Conservation (phyloP, 306 rosid genomes). For the Astragalus membranaceus region DNA sequence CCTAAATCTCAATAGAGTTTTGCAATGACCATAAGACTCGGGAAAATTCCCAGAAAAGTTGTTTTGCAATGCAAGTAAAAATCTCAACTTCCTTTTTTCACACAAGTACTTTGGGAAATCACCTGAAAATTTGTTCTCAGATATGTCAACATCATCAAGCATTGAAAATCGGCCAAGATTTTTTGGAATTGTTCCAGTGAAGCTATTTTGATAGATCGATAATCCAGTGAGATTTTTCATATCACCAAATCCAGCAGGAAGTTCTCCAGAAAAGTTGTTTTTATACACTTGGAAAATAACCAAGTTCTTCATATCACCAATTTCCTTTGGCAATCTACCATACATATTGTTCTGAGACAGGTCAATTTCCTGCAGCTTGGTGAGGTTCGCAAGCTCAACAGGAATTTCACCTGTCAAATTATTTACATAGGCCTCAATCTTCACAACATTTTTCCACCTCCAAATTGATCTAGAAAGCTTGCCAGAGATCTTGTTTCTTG, state of each 20-base stretch:
- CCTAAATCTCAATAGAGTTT: slow-evolving; percentile 68
- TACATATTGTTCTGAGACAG: slow-evolving; percentile 52
- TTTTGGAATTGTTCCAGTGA: slow-evolving; percentile 61
- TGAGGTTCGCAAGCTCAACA: slow-evolving; percentile 52
- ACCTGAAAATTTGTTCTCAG: slow-evolving; percentile 89
- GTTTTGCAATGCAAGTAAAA: slow-evolving; percentile 84
- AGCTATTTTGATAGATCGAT: slow-evolving; percentile 65
- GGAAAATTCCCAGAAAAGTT: slow-evolving; percentile 75
- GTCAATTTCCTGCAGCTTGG: slow-evolving; percentile 72
- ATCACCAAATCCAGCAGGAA: slow-evolving; percentile 80
- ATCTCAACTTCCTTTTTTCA: slow-evolving; percentile 43
- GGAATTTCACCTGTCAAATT: slow-evolving; percentile 75
- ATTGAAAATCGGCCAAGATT: slow-evolving; percentile 66
- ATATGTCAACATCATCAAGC: slow-evolving; percentile 76
- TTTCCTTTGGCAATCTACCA: slow-evolving; percentile 60
- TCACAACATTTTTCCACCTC: slow-evolving; percentile 47
- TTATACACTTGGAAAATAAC: slow-evolving; percentile 69
- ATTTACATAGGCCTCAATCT: slow-evolving; percentile 68
- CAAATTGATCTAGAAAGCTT: slow-evolving; percentile 64
- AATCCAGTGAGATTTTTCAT: slow-evolving; percentile 61
- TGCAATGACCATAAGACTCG: slow-evolving; percentile 55
- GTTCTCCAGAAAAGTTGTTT: slow-evolving; percentile 69
- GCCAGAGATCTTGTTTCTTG: slow-evolving; percentile 73
- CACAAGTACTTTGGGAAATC: slow-evolving; percentile 79
- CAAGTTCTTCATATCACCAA: slow-evolving; percentile 62